Conservation (phyloP, 2,329 filamentous ascomycete genomes). For the Arthroderma sp. region DNA sequence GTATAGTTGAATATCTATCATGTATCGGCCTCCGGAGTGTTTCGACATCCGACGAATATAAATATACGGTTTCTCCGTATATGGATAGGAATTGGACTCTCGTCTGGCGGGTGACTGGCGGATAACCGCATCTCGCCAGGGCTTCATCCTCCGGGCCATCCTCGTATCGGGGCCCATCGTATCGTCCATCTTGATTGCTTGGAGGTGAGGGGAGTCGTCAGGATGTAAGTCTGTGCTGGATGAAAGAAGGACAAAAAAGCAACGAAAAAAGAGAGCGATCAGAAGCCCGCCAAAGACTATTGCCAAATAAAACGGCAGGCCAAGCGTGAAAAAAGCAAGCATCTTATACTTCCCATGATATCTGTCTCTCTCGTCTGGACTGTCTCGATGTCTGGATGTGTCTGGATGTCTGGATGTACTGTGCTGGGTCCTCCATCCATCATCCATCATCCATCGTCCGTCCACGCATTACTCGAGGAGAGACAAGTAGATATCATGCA, state of each 20-base stretch:
- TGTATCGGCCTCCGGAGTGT: not conserved
- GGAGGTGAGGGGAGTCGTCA: too few species aligned
- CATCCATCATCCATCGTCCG: too few species aligned
- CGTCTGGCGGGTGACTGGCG: not conserved
- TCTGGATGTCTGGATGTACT: not conserved
- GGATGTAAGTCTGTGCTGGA: not conserved
- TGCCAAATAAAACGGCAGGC: constrained; percentile 2
- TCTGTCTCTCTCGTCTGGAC: not conserved
- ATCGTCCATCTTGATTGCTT: not conserved
- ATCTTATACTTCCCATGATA: not conserved
- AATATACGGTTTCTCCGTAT: too few species aligned
- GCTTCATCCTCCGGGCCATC: not conserved
- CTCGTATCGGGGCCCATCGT: constrained; percentile 1
- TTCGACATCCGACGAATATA: not conserved
- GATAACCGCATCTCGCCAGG: not conserved
- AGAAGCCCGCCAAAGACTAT: not conserved
- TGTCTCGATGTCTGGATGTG: not conserved
- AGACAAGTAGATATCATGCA: too few species aligned
- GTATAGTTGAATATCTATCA: not conserved
- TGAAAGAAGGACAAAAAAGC: not conserved
- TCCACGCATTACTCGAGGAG: too few species aligned
- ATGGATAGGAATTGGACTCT: not conserved
- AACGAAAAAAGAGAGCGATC: not conserved
- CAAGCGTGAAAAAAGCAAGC: constrained; percentile 1
- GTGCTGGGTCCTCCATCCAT: not conserved